Evolutionary conservation across 371 early-diverging fungal genomes (phyloP).

Genomic region (Furculomyces boomerangus): DNA sequence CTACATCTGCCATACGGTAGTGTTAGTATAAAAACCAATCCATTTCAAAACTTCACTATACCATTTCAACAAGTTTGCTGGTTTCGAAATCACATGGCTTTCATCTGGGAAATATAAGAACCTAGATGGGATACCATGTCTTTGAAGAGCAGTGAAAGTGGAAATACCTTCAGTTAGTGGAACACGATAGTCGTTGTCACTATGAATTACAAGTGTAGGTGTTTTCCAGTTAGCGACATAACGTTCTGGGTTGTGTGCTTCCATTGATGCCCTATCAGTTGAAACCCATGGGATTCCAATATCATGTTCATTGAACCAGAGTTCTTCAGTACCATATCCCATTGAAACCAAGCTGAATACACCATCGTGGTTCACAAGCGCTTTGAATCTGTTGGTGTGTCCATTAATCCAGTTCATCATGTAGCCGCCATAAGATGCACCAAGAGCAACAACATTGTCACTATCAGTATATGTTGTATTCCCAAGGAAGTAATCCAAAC

Average conservation of each 20-base stretch:
- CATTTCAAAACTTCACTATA: conserved; percentile 24
- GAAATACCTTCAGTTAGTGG: conserved; percentile 51
- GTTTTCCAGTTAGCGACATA: conserved; percentile 56
- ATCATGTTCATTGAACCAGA: conserved; percentile 64
- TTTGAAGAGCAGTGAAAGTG: conserved; percentile 58
- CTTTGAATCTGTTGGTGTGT: conserved; percentile 49
- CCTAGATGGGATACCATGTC: conserved; percentile 45
- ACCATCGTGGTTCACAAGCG: conserved; percentile 66
- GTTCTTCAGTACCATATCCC: conserved; percentile 61
- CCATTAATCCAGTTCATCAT: conserved; percentile 67
- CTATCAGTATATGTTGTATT: conserved; percentile 30
- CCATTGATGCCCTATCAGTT: conserved; percentile 29
- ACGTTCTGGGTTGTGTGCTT: conserved; percentile 48
- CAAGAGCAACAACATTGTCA: conserved; percentile 39
- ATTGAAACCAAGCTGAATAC: conserved; percentile 40
- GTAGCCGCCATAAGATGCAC: conserved; percentile 68
- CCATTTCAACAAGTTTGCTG: conserved; percentile 54
- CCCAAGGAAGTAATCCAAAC: conserved; percentile 39
- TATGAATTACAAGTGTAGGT: conserved; percentile 61
- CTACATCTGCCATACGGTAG: background rate
- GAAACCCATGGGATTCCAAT: conserved; percentile 52
- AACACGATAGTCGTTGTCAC: conserved; percentile 44
- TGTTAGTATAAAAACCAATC: conserved; percentile 19
- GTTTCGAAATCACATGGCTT: conserved; percentile 46
- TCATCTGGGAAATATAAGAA: conserved; percentile 67